A percentile compares a stretch with the other conserved stretches of the same genome.
Conservation (phyloP, 257 asterid genomes). For the Anisodus tanguticus region DNA sequence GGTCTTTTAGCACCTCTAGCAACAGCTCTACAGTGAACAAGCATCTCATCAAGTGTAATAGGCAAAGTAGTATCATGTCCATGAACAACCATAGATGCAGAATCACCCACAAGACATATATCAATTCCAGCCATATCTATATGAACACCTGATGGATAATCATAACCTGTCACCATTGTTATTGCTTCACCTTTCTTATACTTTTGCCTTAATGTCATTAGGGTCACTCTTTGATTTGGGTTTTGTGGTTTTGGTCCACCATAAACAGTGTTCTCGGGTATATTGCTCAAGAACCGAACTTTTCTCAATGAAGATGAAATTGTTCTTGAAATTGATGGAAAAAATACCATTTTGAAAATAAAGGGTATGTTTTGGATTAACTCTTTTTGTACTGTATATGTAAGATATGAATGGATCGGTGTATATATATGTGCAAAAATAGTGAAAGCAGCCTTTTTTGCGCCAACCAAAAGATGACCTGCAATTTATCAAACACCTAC, state of each 20-base stretch:
- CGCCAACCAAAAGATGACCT: slow-evolving; percentile 13
- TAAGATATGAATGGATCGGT: not conserved
- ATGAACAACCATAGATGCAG: slow-evolving; percentile 98
- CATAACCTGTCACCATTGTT: slow-evolving; percentile 92
- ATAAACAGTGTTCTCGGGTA: slow-evolving; percentile 76
- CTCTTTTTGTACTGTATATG: not conserved
- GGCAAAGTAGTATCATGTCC: slow-evolving; percentile 97
- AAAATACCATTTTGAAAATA: not conserved
- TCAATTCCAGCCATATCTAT: slow-evolving; percentile 83
- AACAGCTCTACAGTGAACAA: slow-evolving; percentile 87
- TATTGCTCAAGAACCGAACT: slow-evolving; percentile 62
- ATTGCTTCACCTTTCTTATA: slow-evolving; percentile 68
- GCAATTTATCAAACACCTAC: not conserved
- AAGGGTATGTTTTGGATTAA: not conserved
- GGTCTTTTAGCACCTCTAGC: slow-evolving; percentile 93
- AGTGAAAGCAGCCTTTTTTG: not conserved
- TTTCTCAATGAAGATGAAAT: slow-evolving; percentile 4
- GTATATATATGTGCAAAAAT: not conserved
- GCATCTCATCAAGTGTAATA: slow-evolving; percentile 87
- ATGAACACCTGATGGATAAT: slow-evolving; percentile 88
- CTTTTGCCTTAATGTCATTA: slow-evolving; percentile 70
- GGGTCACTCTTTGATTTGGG: slow-evolving; percentile 68
- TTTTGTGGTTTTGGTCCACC: slow-evolving; percentile 92
- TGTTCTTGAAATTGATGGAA: slow-evolving; percentile 1
- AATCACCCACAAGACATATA: slow-evolving; percentile 88